phyloP scores from a whole-genome alignment of 257 asterid species.

The Solanum peruvianum region DNA sequence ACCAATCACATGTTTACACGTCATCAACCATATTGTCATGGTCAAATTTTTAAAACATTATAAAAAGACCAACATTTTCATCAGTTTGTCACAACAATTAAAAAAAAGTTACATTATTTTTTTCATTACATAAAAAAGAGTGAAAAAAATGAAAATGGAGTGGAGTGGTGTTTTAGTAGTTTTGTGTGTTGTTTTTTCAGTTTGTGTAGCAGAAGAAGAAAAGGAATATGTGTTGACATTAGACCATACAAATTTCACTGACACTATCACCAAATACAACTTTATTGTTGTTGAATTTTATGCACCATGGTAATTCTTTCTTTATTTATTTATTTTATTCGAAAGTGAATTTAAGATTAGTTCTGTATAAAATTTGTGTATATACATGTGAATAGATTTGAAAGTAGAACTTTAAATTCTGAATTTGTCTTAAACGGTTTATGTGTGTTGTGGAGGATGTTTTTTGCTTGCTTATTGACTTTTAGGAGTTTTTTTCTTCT shows the following conservation, averaged over 20 bases:
- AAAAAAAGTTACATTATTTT: too few relatives aligned
- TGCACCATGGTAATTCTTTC: conserved; percentile 51
- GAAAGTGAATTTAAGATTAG: not conserved
- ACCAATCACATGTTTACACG: not conserved
- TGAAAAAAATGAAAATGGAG: not conserved
- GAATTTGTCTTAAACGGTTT: not conserved
- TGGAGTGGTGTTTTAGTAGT: conserved; percentile 12
- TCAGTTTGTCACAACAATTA: not conserved
- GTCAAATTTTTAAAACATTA: not conserved
- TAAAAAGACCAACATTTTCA: not conserved
- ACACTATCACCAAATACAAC: conserved; percentile 27
- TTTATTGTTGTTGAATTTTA: conserved; percentile 78
- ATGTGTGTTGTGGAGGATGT: not conserved
- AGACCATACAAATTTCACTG: conserved; percentile 57
- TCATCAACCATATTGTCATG: not conserved
- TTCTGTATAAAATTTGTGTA: not conserved
- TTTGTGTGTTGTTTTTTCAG: conserved; percentile 11
- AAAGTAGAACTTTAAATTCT: not conserved
- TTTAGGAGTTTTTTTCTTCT: not conserved
- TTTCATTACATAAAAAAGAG: not conserved
- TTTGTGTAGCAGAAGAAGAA: conserved; percentile 23
- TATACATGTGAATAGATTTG: not conserved
- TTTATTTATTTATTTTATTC: not conserved
- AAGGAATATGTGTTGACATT: conserved; percentile 51
- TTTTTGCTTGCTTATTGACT: not conserved